Conservation (phyloP, 768 basidiomycete genomes). For the Macrolepiota dolichaula region DNA sequence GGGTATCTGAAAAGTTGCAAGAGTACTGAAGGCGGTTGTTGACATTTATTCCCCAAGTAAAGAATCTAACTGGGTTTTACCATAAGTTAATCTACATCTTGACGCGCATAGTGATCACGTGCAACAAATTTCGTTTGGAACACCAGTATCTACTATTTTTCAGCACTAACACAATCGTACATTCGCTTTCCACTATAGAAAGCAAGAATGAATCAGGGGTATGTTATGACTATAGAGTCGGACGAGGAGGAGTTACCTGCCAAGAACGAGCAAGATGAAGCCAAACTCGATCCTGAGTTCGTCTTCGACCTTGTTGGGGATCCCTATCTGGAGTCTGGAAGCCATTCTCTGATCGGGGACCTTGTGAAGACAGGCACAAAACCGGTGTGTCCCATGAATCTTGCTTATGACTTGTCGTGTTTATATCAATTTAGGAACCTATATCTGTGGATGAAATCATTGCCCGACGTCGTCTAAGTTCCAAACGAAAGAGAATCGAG, state of each 20-base stretch:
- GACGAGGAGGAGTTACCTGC: conserved; percentile 54
- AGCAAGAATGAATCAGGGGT: conserved; percentile 47
- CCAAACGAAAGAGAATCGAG: conserved; percentile 63
- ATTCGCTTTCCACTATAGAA: too few relatives aligned
- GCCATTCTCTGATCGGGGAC: conserved; percentile 41
- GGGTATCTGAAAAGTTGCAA: conserved; percentile 56
- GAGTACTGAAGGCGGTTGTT: conserved; percentile 47
- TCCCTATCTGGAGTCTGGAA: conserved; percentile 56
- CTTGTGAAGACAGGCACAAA: conserved; percentile 59
- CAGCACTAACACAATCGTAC: background rate
- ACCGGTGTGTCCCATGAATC: conserved; percentile 42
- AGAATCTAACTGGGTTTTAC: background rate
- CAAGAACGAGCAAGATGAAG: conserved; percentile 43
- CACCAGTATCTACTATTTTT: background rate
- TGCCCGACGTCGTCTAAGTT: conserved; percentile 55
- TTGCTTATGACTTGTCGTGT: conserved; percentile 9
- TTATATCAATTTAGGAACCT: conserved; percentile 45
- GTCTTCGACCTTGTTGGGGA: conserved; percentile 77
- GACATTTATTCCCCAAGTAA: conserved; percentile 30
- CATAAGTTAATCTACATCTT: too few relatives aligned
- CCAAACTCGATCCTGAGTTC: conserved; percentile 76
- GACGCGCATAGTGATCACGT: conserved; percentile 12
- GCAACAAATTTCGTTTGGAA: conserved; percentile 8
- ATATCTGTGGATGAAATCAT: conserved; percentile 94
- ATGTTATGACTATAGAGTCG: conserved; percentile 83